These are phyloP conservation scores for Coriolopsis trogii DNA, from an alignment of 1,284 basidiomycete genomes.

Conservation along the genomic window DNA sequence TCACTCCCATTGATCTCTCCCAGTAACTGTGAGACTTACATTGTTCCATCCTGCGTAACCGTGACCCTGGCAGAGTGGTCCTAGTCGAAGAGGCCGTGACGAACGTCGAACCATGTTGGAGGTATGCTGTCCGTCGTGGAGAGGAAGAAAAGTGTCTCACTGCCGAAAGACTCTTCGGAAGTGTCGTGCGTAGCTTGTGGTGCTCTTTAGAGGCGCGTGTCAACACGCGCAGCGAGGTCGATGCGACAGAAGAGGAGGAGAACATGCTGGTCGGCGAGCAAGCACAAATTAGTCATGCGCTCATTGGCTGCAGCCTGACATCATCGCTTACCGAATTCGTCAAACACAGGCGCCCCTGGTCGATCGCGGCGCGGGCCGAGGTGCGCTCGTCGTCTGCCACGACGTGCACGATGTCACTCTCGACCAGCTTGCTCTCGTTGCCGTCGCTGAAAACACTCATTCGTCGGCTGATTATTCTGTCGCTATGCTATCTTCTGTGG, in stretches of 20 bases:
- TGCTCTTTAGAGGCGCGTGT: constrained; percentile 5
- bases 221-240: constrained; percentile 22
- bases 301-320: constrained; percentile 19
- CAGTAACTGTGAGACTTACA: constrained; percentile 13
- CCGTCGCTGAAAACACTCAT: neutral
- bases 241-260: constrained; percentile 23
- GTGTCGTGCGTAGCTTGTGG: neutral
- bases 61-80: constrained; percentile 15
- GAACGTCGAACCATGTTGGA: constrained; percentile 40
- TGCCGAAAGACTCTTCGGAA: neutral
- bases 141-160: constrained; percentile 27
- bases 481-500: constrained; percentile 16
- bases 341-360: neutral
- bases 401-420: constrained; percentile 14
- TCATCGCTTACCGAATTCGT: constrained; percentile 3
- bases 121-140: constrained; percentile 19
- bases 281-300: constrained; percentile 13
- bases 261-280: constrained; percentile 18
- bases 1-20: neutral
- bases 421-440: constrained; percentile 2
- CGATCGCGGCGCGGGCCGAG: neutral
- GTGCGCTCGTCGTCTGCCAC: constrained; percentile 7
- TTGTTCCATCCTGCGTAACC: constrained; percentile 25
- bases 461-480: neutral
- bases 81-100: constrained; percentile 39